Base-by-base conservation (phyloP, 2,329 filamentous ascomycete genomes). In the Calonectria naviculata region DNA sequence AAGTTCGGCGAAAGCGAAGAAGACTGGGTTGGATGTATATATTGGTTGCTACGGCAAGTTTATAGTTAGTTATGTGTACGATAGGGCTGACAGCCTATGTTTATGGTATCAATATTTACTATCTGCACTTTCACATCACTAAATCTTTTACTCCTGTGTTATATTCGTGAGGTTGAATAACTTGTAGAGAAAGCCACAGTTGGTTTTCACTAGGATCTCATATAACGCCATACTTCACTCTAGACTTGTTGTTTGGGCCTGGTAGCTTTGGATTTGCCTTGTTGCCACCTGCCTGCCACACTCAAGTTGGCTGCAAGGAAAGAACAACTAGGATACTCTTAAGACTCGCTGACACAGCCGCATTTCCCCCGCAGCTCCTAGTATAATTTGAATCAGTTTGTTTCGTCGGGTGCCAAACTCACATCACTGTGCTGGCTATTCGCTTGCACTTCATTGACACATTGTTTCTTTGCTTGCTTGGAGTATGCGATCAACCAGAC, bases 51-150 rank as follows among this genome's bases (percentile, higher is more conserved):
- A 19, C 21, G 49, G 49, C 47, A 58, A 58, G 63, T 58, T 66
- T 58, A 58, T 58, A 66, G 61, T 47, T 56, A 49, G 69, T 52
- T 60, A 54, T 62, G 68, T 78, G 66, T 74, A 73, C 62, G 52
- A 36, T 60, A 66, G 68, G 54, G 31, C 66, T 41, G 8, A 34
- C 56, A 68, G 56, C 67, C 52, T 52, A 65, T 61, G 52, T 66
- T 42, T 29, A 70, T 65, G 66, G 73, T 68, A 63, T 67, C 60
- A 70, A 72, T 70, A 38, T 67, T 60, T 46, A 46, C 21, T 24
- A 24, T 24, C n/a, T 24, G 63, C 26, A 38, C n/a, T 28, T 34
- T 19, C 28, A 7, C 13, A 4, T 12, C 21, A 9, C 10, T 31
- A 5, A 24, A n/a, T 42, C 49, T 10, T 63, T 9, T 24, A 47